Percentiles rank a stretch among this genome's conserved stretches.
Conservation (phyloP, 1,284 basidiomycete genomes). For the Ceratobasidium papillatum region DNA sequence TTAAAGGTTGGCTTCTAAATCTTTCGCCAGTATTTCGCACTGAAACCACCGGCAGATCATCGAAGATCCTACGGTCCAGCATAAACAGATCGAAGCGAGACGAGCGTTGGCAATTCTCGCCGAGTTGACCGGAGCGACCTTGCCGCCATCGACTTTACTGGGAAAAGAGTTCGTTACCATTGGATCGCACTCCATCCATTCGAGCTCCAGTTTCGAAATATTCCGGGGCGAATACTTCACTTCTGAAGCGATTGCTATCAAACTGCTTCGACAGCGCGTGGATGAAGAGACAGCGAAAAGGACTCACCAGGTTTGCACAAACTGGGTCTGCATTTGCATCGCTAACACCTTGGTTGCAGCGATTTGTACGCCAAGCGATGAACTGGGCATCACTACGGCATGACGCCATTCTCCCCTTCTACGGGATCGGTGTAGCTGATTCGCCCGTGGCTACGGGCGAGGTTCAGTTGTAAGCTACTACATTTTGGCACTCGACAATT, state of each 20-base stretch:
- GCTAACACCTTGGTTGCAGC: background rate
- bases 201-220: slow-evolving; percentile 22
- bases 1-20: slow-evolving; percentile 9
- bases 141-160: slow-evolving; percentile 24
- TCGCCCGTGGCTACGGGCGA: slow-evolving; percentile 7
- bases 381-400: slow-evolving; percentile 32
- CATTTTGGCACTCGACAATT: background rate
- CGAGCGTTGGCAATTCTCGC: slow-evolving; percentile 12
- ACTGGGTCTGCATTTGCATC: background rate
- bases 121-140: slow-evolving; percentile 26
- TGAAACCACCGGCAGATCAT: no score
- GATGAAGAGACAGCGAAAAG: slow-evolving; percentile 14
- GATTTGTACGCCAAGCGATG: slow-evolving; percentile 23
- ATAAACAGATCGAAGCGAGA: slow-evolving; percentile 25
- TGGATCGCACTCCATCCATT: background rate
- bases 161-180: slow-evolving; percentile 26
- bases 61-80: background rate
- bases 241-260: slow-evolving; percentile 26
- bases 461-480: slow-evolving; percentile 20
- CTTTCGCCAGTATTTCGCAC: background rate
- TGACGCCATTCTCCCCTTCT: slow-evolving; percentile 31
- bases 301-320: slow-evolving; percentile 21
- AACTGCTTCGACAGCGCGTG: slow-evolving; percentile 27
- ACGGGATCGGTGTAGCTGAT: slow-evolving; percentile 16
- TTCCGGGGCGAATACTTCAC: slow-evolving; percentile 35